Base-by-base conservation (phyloP, 1,139 yeast genomes). In the Torulaspora globosa region DNA sequence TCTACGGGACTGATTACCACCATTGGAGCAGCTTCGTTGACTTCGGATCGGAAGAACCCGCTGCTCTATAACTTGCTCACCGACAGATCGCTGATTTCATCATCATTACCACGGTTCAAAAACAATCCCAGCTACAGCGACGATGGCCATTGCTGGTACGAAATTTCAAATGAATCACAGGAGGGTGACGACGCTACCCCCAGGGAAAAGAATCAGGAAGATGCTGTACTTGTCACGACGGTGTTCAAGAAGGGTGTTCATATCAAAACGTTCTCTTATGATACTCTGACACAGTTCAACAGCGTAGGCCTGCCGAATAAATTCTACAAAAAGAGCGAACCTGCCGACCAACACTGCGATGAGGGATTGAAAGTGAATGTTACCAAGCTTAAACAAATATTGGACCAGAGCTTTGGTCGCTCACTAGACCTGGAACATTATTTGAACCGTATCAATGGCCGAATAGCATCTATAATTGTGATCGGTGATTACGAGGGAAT, bases 401-500 rank as follows among this genome's bases (percentile, higher is more conserved):
- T 92, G 32, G 84, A 89, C 51, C 86, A 84, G 56, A 87, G 97
- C 1, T 92, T 92, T 60, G 83, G 84, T 3, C 79, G 82, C 51
- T 60, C 73, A 2, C 67, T 92, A n/a, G 80, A 87, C 54, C 60
- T 78, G 44, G 75, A 78, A 0, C 80, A 77, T 48, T 92, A 90
- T 60, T 67, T 87, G 28, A 52, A 70, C 1, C 71, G 98, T 43
- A 74, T 92, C 29, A 75, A 82, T 51, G 72, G 79, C 1, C 70
- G 72, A 3, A 71, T 92, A 6, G 92, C 96, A 0, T 84, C 87
- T 0, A 65, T 92, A 11, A 81, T 92, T 6, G 76, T 92, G 15
- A 86, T 92, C 4, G 98, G 97, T 1, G 95, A 92, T 61, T 92
- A 92, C 62, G 96, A 90, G 54, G 98, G 97, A 1, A 90, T 89